These are phyloP conservation scores for Hibiscus syriacus DNA, from an alignment of 345 rosid genomes.

Conservation along the genomic window DNA sequence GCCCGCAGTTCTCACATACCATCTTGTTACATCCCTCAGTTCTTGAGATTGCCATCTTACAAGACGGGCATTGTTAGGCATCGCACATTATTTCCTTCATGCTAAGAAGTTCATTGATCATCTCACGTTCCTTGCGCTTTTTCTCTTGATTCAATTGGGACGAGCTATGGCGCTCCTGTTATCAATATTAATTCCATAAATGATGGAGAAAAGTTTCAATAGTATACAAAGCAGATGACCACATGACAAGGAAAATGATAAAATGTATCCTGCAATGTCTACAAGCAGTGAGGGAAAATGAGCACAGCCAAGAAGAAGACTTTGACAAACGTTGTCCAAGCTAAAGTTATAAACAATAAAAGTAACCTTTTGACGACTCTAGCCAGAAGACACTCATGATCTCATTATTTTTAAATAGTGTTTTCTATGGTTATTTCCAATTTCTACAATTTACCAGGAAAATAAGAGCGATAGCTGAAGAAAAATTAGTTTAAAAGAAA, in stretches of 20 bases:
- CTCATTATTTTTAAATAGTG: background rate
- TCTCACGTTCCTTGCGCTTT: conserved; percentile 46
- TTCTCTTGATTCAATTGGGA: conserved; percentile 39
- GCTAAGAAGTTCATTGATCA: conserved; percentile 77
- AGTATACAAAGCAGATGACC: background rate
- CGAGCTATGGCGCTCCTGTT: conserved; percentile 68
- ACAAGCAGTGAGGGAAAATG: background rate
- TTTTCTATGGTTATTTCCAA: background rate
- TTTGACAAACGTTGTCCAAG: background rate
- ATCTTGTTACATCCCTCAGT: conserved; percentile 94
- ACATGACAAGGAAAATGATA: background rate
- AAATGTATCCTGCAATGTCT: background rate
- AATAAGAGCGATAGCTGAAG: too few species aligned
- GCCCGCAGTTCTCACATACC: conserved; percentile 68
- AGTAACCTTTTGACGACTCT: background rate
- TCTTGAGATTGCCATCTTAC: conserved; percentile 81
- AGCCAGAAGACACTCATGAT: background rate
- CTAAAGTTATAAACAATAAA: conserved; percentile 1
- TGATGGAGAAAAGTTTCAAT: conserved; percentile 1
- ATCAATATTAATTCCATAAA: background rate
- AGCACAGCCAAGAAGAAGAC: background rate
- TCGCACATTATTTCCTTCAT: conserved; percentile 44
- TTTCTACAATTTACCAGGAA: background rate
- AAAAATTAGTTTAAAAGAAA: background rate
- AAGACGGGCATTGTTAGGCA: conserved; percentile 79